Conservation (phyloP, 2,329 filamentous ascomycete species). For the Phyllosticta citriasiana region DNA sequence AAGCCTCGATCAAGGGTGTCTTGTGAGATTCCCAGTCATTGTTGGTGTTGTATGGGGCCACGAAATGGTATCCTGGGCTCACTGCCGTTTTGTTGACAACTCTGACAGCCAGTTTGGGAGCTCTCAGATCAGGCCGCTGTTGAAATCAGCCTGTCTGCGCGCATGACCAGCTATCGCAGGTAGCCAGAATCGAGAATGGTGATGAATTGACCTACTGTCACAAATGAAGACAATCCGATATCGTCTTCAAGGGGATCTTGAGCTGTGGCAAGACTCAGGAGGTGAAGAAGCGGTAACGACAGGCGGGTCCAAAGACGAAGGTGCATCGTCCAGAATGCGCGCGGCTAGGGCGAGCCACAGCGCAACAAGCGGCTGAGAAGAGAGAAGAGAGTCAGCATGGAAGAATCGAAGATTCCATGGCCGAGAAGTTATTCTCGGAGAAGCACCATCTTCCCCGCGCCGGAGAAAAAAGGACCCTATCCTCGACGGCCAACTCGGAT, state of each 20-base stretch:
- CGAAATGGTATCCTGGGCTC: slow-evolving; percentile 37
- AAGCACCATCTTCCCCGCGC: neutral
- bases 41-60: slow-evolving; percentile 33
- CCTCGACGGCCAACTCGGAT: neutral
- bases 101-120: slow-evolving; percentile 8
- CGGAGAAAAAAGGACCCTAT: neutral
- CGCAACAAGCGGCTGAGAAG: neutral
- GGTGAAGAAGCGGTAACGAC: neutral
- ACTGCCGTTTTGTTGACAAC: slow-evolving; percentile 7
- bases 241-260: slow-evolving; percentile 3
- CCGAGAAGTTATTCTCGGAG: neutral
- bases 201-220: slow-evolving; percentile 4
- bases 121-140: slow-evolving; percentile 9
- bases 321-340: neutral
- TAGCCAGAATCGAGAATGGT: neutral
- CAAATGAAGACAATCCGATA: slow-evolving; percentile 1
- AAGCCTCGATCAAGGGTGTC: slow-evolving; percentile 2
- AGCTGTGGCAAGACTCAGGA: neutral
- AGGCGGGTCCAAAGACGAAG: neutral
- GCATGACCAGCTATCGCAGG: neutral
- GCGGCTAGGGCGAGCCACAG: neutral
- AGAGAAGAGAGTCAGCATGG: neutral
- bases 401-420: neutral
- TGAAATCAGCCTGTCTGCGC: slow-evolving; percentile 2
- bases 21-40: slow-evolving; percentile 4